phyloP scores from a whole-genome alignment of 768 basidiomycete species.

The Serendipita sp. region DNA sequence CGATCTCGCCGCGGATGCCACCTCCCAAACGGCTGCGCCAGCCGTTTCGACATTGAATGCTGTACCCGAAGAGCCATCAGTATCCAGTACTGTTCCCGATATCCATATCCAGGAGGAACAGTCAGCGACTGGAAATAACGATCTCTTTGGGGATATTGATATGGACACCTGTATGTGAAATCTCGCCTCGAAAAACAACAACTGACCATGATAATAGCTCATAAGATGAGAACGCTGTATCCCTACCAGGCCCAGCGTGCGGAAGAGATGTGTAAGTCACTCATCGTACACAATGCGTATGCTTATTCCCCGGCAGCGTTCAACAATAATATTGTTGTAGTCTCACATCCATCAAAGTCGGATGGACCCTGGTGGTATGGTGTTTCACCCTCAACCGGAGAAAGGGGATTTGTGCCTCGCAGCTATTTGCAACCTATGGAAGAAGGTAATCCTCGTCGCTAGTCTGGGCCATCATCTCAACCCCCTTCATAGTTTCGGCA shows the following conservation, averaged over 20 bases:
- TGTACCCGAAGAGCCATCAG: constrained; percentile 31
- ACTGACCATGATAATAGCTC: constrained; percentile 26
- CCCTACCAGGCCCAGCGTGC: constrained; percentile 69
- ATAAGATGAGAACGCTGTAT: constrained; percentile 67
- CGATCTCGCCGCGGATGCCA: constrained; percentile 58
- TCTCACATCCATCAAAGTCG: constrained; percentile 72
- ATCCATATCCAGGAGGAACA: constrained; percentile 46
- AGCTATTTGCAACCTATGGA: constrained; percentile 66
- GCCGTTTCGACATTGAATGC: constrained; percentile 24
- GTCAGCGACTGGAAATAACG: constrained; percentile 22
- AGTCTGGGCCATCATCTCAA: constrained; percentile 6
- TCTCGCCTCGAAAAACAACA: too few relatives aligned
- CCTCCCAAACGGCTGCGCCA: constrained; percentile 24
- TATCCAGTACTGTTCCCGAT: constrained; percentile 17
- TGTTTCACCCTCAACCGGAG: constrained; percentile 41
- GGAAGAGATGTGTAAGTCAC: constrained; percentile 70
- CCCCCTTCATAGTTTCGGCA: constrained; percentile 35
- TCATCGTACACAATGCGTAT: not conserved
- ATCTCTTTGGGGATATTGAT: constrained; percentile 60
- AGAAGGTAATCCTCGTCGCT: constrained; percentile 27
- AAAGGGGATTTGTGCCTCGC: constrained; percentile 77
- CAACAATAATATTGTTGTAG: constrained; percentile 56
- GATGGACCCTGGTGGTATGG: constrained; percentile 92
- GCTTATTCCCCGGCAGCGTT: constrained; percentile 36
- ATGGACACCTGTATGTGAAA: constrained; percentile 26